phyloP scores from a whole-genome alignment of 2,329 filamentous ascomycete genomes.

The Davidsoniella virescens region DNA sequence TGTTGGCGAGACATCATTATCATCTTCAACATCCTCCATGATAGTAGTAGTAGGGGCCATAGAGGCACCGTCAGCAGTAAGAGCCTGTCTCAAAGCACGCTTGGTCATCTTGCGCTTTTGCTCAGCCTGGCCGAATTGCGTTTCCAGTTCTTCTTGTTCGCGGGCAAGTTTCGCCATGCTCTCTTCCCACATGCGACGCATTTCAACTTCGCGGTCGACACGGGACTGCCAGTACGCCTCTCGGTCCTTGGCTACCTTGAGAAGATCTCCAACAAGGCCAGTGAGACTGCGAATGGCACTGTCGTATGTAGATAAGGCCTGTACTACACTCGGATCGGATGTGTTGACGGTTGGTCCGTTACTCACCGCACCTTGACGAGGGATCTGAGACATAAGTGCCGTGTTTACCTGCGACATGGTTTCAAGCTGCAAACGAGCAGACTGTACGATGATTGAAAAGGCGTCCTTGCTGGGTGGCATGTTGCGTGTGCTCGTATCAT shows the following conservation, averaged over 20 bases:
- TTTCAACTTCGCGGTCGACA: constrained; percentile 76
- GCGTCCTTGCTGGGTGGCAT: constrained; percentile 76
- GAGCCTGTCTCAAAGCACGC: constrained; percentile 69
- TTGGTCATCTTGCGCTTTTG: constrained; percentile 81
- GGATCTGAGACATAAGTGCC: constrained; percentile 56
- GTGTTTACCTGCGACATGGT: constrained; percentile 71
- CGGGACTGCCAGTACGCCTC: constrained; percentile 96
- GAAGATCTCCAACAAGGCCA: constrained; percentile 65
- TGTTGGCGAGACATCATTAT: constrained; percentile 9
- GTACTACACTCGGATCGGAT: constrained; percentile 56
- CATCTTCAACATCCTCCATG: constrained; percentile 20
- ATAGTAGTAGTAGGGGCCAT: constrained; percentile 17
- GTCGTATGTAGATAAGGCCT: constrained; percentile 75
- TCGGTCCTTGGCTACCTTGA: constrained; percentile 84
- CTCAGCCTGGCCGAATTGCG: constrained; percentile 74
- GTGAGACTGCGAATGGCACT: constrained; percentile 78
- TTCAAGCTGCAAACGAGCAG: constrained; percentile 81
- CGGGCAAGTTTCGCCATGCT: constrained; percentile 95
- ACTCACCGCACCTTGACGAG: constrained; percentile 10
- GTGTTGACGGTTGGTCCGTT: constrained; percentile 33
- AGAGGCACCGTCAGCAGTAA: constrained; percentile 37
- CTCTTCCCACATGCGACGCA: constrained; percentile 95
- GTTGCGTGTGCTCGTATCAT: constrained; percentile 57
- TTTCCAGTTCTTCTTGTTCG: constrained; percentile 85
- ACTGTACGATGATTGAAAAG: constrained; percentile 93